A percentile compares a stretch with the other conserved stretches of the same genome.
phyloP scores from a whole-genome alignment of 2,329 filamentous ascomycete genomes.

The Phyllosticta citribraziliensis region DNA sequence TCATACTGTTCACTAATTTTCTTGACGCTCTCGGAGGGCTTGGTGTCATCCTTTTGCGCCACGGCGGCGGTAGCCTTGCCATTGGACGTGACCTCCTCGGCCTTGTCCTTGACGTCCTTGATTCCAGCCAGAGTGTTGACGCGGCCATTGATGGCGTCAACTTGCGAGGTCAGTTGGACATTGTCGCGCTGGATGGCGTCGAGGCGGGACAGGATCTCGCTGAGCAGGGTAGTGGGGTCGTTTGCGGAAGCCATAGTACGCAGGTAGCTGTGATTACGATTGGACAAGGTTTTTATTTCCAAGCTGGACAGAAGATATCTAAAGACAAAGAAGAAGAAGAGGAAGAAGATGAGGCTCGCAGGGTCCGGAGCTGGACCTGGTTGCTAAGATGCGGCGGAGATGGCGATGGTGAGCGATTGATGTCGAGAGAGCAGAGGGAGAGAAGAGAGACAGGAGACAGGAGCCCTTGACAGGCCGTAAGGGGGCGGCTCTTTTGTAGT shows the following conservation, averaged over 20 bases:
- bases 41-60: conserved; percentile 25
- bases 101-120: conserved; percentile 46
- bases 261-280: background rate
- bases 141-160: conserved; percentile 52
- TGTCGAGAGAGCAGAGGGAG: background rate
- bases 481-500: conserved; percentile 8
- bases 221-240: conserved; percentile 29
- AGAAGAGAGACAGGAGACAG: background rate
- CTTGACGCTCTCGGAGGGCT: conserved; percentile 22
- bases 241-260: background rate
- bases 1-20: conserved; percentile 33
- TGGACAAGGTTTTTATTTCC: background rate
- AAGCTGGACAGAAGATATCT: background rate
- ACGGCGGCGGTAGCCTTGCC: conserved; percentile 16
- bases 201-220: conserved; percentile 47
- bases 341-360: background rate
- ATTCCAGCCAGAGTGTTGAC: conserved; percentile 52
- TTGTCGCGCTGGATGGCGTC: conserved; percentile 49
- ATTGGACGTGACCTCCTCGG: conserved; percentile 17
- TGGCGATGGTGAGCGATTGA: background rate
- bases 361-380: background rate
- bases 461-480: background rate
- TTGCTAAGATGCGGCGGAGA: background rate
- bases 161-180: conserved; percentile 42
- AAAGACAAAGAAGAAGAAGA: background rate